These are phyloP conservation scores for Saccharum spontaneum DNA, from an alignment of 176 grass and related monocot species.

Conservation along the genomic window DNA sequence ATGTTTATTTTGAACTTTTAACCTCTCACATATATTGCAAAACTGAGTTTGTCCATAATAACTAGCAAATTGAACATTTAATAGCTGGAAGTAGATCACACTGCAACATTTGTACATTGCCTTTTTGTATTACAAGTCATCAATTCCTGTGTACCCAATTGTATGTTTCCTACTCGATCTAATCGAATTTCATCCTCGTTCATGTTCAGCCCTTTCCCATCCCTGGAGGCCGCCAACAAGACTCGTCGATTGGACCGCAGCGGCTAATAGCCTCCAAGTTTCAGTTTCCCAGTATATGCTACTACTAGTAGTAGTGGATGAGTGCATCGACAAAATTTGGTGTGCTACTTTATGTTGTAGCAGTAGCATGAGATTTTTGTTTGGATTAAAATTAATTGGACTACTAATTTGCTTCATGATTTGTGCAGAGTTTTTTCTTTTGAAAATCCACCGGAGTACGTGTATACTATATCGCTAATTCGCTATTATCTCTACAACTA, in stretches of 20 bases:
- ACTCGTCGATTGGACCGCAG: background rate
- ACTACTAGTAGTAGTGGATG: too few relatives aligned
- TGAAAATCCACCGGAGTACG: too few relatives aligned
- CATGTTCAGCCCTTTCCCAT: background rate
- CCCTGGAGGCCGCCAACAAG: background rate
- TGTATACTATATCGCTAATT: too few relatives aligned
- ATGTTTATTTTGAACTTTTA: background rate
- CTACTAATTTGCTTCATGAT: background rate
- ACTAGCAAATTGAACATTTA: background rate
- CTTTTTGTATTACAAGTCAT: background rate
- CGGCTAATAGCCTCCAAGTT: background rate
- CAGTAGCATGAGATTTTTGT: background rate
- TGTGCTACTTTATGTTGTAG: background rate
- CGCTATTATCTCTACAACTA: too few relatives aligned
- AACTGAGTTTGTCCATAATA: background rate
- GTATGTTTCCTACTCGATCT: background rate
- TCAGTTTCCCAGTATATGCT: background rate
- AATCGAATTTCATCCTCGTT: background rate
- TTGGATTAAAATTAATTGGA: background rate
- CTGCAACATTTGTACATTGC: background rate
- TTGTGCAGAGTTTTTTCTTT: too few relatives aligned
- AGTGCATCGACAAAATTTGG: too few relatives aligned
- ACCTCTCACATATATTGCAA: background rate
- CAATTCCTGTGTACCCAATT: too few relatives aligned
- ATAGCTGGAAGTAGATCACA: background rate